Conservation (phyloP, 2,329 filamentous ascomycete species). For the Dothiorella sarmentorum region DNA sequence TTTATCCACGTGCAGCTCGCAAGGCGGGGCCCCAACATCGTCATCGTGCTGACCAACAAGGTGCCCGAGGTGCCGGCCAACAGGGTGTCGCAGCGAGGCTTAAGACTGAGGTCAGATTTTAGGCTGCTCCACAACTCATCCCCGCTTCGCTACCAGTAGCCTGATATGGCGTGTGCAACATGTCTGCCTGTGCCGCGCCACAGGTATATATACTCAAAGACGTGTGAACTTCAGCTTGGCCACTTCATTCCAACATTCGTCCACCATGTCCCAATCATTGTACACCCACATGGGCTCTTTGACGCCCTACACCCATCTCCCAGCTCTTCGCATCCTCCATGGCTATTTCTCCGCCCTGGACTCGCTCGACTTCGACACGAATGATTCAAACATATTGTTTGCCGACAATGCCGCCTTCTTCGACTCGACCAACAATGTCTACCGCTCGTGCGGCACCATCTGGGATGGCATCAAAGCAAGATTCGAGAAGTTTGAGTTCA, state of each 20-base stretch:
- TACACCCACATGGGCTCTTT: slow-evolving; percentile 12
- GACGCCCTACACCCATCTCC: not conserved
- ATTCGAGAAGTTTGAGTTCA: slow-evolving; percentile 5
- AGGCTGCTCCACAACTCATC: not conserved
- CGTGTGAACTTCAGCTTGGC: no score
- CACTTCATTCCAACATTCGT: not conserved
- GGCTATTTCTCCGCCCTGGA: slow-evolving; percentile 7
- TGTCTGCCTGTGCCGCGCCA: not conserved
- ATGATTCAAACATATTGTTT: not conserved
- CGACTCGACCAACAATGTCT: not conserved
- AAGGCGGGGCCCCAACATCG: not conserved
- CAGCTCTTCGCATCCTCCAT: not conserved
- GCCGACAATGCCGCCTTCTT: slow-evolving; percentile 4
- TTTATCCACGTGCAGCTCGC: not conserved
- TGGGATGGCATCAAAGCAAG: slow-evolving; percentile 3
- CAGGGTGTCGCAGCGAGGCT: not conserved
- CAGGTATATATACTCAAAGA: no score
- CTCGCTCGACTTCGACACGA: not conserved
- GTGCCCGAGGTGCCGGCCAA: not conserved
- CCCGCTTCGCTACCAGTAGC: not conserved
- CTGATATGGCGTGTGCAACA: slow-evolving; percentile 8
- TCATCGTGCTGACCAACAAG: not conserved
- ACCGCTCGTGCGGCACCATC: slow-evolving; percentile 2
- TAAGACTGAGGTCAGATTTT: not conserved
- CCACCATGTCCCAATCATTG: not conserved